phyloP scores from a whole-genome alignment of 306 rosid species.

The Quercus robur region DNA sequence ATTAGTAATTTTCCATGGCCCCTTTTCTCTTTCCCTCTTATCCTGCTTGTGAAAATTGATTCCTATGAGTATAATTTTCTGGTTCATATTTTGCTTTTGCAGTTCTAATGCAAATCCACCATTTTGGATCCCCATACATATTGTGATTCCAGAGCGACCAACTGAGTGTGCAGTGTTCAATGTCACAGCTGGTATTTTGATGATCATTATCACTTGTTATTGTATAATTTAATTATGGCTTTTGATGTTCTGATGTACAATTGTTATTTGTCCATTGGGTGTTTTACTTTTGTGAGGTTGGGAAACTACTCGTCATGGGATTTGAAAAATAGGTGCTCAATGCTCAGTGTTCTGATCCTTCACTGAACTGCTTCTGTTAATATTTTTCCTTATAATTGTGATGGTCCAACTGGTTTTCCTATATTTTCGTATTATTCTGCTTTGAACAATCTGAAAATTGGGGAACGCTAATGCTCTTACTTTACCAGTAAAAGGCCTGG shows the following conservation, averaged over 20 bases:
- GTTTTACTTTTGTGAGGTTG: not conserved
- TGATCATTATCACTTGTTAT: constrained; percentile 16
- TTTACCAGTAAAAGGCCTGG: not conserved
- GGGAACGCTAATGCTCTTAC: not conserved
- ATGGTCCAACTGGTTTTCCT: not conserved
- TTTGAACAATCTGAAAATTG: not conserved
- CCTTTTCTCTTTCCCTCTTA: not conserved
- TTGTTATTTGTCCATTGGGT: not conserved
- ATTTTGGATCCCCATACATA: constrained; percentile 95
- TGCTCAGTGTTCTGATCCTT: not conserved
- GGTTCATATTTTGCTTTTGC: constrained; percentile 6
- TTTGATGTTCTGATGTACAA: not conserved
- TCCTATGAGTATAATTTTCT: constrained; percentile 1
- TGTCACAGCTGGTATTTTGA: constrained; percentile 79
- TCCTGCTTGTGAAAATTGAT: not conserved
- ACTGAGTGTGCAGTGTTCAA: constrained; percentile 87
- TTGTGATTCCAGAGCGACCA: constrained; percentile 94
- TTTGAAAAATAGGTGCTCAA: not conserved
- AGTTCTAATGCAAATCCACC: constrained; percentile 80
- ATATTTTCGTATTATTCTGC: not conserved
- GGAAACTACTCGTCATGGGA: not conserved
- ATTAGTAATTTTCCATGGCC: not conserved
- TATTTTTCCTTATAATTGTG: not conserved
- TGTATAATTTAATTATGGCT: not conserved
- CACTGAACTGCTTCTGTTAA: not conserved